Percentiles rank a stretch among this genome's conserved stretches.
phyloP scores from a whole-genome alignment of 2,329 filamentous ascomycete species.

The Colletotrichum melonis region DNA sequence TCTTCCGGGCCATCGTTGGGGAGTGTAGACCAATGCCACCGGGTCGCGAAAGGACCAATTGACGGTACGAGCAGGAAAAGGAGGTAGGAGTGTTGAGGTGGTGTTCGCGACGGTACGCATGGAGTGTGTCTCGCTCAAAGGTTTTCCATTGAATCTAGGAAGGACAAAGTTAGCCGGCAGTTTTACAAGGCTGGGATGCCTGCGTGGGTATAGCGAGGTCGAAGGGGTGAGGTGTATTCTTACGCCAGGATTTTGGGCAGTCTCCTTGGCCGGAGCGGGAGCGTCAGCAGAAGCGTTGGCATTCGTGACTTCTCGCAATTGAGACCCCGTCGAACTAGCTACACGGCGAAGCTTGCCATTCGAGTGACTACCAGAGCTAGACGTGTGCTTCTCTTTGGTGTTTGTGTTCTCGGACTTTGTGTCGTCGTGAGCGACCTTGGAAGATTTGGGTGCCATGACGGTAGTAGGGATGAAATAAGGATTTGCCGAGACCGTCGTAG shows the following conservation, averaged over 20 bases:
- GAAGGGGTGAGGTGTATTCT: constrained; percentile 13
- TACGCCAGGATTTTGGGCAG: constrained; percentile 30
- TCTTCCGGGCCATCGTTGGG: constrained; percentile 78
- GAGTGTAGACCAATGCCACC: constrained; percentile 76
- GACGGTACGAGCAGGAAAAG: constrained; percentile 73
- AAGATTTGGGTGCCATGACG: constrained; percentile 60
- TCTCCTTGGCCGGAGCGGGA: constrained; percentile 22
- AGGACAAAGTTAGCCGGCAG: constrained; percentile 23
- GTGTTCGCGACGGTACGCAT: constrained; percentile 81
- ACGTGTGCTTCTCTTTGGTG: constrained; percentile 58
- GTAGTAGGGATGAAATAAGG: not conserved
- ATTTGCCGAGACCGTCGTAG: constrained; percentile 8
- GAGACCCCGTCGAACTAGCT: constrained; percentile 60
- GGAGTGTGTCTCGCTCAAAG: constrained; percentile 75
- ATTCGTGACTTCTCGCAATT: constrained; percentile 39
- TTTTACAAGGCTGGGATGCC: constrained; percentile 7
- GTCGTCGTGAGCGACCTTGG: constrained; percentile 56
- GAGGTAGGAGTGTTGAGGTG: constrained; percentile 76
- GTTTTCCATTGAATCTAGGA: constrained; percentile 72
- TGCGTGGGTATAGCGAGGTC: not conserved
- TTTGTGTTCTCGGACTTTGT: constrained; percentile 54
- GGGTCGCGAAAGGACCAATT: constrained; percentile 70
- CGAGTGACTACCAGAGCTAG: constrained; percentile 47
- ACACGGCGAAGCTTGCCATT: constrained; percentile 68
- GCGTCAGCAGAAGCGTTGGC: constrained; percentile 44